These are phyloP conservation scores for Cadophora gregata DNA, from an alignment of 2,329 filamentous ascomycete species.

Conservation along the genomic window DNA sequence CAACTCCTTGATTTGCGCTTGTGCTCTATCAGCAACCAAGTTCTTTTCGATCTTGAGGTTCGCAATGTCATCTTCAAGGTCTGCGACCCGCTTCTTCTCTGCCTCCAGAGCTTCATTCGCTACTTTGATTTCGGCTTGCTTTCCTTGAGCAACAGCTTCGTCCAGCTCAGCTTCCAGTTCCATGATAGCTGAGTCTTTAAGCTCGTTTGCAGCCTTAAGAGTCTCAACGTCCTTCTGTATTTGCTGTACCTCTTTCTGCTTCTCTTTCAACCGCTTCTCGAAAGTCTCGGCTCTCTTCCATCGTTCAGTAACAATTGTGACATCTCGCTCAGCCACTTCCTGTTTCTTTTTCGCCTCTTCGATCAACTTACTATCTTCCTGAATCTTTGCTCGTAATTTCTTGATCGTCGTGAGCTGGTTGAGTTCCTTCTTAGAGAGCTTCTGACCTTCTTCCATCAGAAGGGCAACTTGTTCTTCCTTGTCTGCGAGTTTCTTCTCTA, in stretches of 20 bases:
- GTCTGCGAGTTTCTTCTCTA: constrained; percentile 82
- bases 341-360: constrained; percentile 63
- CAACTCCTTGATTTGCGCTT: constrained; percentile 71
- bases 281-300: constrained; percentile 57
- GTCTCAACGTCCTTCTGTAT: constrained; percentile 63
- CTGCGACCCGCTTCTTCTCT: constrained; percentile 62
- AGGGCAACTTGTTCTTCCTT: constrained; percentile 90
- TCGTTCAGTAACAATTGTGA: constrained; percentile 54
- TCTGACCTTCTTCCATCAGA: constrained; percentile 91
- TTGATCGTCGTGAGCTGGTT: constrained; percentile 84
- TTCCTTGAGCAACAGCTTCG: constrained; percentile 69
- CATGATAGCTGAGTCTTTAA: constrained; percentile 68
- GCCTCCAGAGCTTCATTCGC: constrained; percentile 71
- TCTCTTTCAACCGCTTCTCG: constrained; percentile 62
- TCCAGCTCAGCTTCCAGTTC: constrained; percentile 74
- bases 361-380: constrained; percentile 69
- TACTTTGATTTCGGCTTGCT: constrained; percentile 68
- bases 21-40: constrained; percentile 72
- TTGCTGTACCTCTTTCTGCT: constrained; percentile 56
- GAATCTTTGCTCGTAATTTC: constrained; percentile 72
- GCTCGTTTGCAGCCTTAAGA: constrained; percentile 66
- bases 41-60: constrained; percentile 82
- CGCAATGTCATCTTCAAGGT: constrained; percentile 62
- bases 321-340: constrained; percentile 62
- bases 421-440: constrained; percentile 83